A percentile compares a stretch with the other conserved stretches of the same genome.
These are phyloP conservation scores for Houttuynia cordata DNA, from an alignment of 164 flowering plant genomes.

Conservation along the genomic window DNA sequence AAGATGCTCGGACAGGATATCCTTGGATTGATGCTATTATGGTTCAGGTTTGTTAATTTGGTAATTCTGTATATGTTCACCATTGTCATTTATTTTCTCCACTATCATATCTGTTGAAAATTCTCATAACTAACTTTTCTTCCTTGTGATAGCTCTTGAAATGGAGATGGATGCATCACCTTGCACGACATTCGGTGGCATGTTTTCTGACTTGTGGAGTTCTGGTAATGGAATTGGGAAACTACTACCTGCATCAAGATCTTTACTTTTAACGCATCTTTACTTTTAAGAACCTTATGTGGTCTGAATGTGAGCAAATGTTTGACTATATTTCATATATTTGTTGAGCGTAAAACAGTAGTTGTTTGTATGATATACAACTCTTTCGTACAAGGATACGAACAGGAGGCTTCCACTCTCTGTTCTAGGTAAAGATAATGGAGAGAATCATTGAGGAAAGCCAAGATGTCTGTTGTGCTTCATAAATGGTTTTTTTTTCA, in stretches of 20 bases:
- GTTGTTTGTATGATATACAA: too few relatives aligned
- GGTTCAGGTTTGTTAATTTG: slow-evolving; percentile 59
- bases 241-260: background rate
- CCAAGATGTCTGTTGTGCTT: background rate
- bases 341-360: too few relatives aligned
- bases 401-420: too few relatives aligned
- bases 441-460: background rate
- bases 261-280: background rate
- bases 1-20: slow-evolving; percentile 85
- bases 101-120: background rate
- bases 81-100: too few relatives aligned
- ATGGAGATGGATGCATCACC: slow-evolving; percentile 99
- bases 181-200: slow-evolving; percentile 92
- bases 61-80: too few relatives aligned
- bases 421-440: too few relatives aligned
- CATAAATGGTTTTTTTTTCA: too few relatives aligned
- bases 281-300: too few relatives aligned
- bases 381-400: too few relatives aligned
- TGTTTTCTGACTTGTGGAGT: slow-evolving; percentile 97
- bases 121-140: slow-evolving; percentile 4
- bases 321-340: too few relatives aligned
- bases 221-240: slow-evolving; percentile 37
- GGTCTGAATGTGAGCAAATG: too few relatives aligned
- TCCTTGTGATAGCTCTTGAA: slow-evolving; percentile 43
- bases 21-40: slow-evolving; percentile 99